phyloP scores from a whole-genome alignment of 1,284 basidiomycete genomes.

The Moniliophthora roreri region DNA sequence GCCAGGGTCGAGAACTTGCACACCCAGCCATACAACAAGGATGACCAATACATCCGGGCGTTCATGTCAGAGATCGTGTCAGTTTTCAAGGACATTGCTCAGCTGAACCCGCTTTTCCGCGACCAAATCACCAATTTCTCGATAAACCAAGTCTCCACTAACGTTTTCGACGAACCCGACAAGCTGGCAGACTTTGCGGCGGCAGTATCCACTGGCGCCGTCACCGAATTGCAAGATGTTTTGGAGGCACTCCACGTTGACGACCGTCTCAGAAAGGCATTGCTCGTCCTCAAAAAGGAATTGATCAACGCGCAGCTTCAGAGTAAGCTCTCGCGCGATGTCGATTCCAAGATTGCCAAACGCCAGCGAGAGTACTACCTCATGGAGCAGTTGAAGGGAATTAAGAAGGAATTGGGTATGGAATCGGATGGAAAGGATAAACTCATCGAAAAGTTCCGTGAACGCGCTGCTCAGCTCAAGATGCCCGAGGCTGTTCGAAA shows the following conservation, averaged over 20 bases:
- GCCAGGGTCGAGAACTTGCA: conserved; percentile 87
- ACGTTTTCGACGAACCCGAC: conserved; percentile 98
- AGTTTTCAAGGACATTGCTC: conserved; percentile 98
- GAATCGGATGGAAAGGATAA: conserved; percentile 98
- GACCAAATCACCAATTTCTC: conserved; percentile 98
- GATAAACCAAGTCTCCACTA: conserved; percentile 93
- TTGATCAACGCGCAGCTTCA: conserved; percentile 97
- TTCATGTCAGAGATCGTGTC: conserved; percentile 97
- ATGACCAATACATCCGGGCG: conserved; percentile 92
- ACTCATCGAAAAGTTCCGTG: conserved; percentile 94
- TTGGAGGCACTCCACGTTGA: conserved; percentile 87
- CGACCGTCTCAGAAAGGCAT: conserved; percentile 87
- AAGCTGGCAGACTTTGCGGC: conserved; percentile 98
- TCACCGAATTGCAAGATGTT: conserved; percentile 91
- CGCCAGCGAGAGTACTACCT: conserved; percentile 97
- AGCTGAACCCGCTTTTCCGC: conserved; percentile 96
- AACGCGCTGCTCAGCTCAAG: conserved; percentile 82
- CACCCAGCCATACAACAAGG: conserved; percentile 86
- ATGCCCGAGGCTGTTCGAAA: conserved; percentile 94
- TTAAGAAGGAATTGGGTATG: conserved; percentile 98
- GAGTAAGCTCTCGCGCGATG: conserved; percentile 91
- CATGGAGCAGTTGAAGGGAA: conserved; percentile 98
- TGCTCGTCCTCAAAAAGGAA: conserved; percentile 96
- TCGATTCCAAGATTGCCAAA: conserved; percentile 96
- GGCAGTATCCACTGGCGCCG: conserved; percentile 91